These are phyloP conservation scores for Diplogelasinospora grovesii DNA, from an alignment of 495 filamentous ascomycete genomes.

Conservation along the genomic window DNA sequence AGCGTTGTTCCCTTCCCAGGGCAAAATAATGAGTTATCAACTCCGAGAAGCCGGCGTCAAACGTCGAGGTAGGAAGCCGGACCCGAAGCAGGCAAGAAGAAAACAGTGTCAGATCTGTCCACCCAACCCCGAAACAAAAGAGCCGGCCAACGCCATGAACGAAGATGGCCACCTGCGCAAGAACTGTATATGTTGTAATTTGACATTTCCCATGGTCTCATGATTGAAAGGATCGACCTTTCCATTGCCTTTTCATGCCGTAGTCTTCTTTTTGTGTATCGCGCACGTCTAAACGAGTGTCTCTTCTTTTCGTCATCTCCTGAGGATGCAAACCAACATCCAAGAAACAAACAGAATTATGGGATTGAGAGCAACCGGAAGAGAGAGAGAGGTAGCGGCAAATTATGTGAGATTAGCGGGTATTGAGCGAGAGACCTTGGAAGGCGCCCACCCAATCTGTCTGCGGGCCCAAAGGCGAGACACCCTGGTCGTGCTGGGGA, in stretches of 20 bases:
- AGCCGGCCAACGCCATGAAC: slow-evolving; percentile 23
- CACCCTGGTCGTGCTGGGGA: slow-evolving; percentile 32
- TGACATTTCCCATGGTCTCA: slow-evolving; percentile 25
- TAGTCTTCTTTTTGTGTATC: slow-evolving; percentile 17
- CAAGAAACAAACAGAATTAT: slow-evolving; percentile 11
- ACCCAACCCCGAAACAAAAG: slow-evolving; percentile 3
- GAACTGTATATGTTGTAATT: slow-evolving; percentile 12
- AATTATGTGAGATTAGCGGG: slow-evolving; percentile 28
- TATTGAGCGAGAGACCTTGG: slow-evolving; percentile 48
- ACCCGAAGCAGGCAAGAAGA: background rate
- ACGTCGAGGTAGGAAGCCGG: too few relatives aligned
- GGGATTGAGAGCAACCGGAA: slow-evolving; percentile 1
- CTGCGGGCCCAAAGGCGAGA: slow-evolving; percentile 28
- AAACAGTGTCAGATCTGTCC: background rate
- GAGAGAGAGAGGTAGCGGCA: background rate
- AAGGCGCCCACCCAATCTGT: slow-evolving; percentile 43
- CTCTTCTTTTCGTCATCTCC: slow-evolving; percentile 10
- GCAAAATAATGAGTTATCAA: background rate
- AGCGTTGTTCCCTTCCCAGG: background rate
- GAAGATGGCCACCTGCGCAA: slow-evolving; percentile 8
- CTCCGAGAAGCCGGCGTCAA: background rate
- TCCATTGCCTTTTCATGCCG: slow-evolving; percentile 17
- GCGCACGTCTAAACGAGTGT: slow-evolving; percentile 15
- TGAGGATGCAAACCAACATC: slow-evolving; percentile 8
- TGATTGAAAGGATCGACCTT: slow-evolving; percentile 17